A percentile compares a stretch with the other conserved stretches of the same genome.
Evolutionary conservation across 345 rosid species (phyloP).

Genomic region (Eucalyptus decipiens): DNA sequence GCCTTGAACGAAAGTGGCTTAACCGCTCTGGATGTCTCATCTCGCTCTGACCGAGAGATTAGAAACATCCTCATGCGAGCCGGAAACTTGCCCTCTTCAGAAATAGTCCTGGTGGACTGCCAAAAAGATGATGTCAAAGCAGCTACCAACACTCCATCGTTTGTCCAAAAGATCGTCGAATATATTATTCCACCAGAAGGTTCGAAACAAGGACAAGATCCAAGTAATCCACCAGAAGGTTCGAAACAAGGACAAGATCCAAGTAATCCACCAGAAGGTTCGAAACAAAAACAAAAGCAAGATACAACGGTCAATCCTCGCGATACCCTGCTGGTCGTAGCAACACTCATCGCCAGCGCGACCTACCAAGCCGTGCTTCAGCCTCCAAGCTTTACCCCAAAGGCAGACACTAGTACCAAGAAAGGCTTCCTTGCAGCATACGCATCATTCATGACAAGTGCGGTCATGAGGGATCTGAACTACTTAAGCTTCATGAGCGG

Average conservation of each 20-base stretch:
- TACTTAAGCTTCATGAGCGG: not conserved
- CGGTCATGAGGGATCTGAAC: not conserved
- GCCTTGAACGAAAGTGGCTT: not conserved
- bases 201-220: no score
- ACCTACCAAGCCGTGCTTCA: not conserved
- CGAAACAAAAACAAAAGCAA: not conserved
- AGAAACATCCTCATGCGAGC: not conserved
- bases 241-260: no score
- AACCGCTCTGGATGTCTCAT: not conserved
- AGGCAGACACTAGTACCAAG: not conserved
- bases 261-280: no score
- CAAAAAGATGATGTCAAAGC: not conserved
- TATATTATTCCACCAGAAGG: no score
- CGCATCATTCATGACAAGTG: not conserved
- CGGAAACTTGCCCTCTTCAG: not conserved
- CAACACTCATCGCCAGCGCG: not conserved
- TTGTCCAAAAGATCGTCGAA: no score
- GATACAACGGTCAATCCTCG: fast-evolving
- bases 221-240: no score
- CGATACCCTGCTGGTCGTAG: not conserved
- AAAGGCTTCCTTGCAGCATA: not conserved
- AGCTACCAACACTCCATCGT: fast-evolving
- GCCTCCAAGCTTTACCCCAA: not conserved
- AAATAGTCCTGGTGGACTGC: not conserved
- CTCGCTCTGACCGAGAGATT: not conserved